These are phyloP conservation scores for Adansonia gregorii DNA, from an alignment of 441 rosid genomes.

Conservation along the genomic window DNA sequence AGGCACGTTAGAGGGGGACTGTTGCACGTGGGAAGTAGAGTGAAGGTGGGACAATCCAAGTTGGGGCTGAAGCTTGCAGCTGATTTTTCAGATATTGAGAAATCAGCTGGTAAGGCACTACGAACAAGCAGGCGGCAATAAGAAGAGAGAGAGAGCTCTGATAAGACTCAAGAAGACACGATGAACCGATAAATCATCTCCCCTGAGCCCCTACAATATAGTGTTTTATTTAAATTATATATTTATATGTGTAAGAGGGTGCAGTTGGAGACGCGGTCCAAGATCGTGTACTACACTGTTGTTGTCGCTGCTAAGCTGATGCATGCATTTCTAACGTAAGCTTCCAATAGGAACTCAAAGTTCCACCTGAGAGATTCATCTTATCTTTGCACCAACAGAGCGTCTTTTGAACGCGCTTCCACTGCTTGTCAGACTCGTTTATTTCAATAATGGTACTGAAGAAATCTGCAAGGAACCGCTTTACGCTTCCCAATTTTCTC, in stretches of 20 bases:
- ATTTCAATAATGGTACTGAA: too few relatives aligned
- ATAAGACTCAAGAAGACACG: conserved; percentile 13
- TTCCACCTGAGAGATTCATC: not conserved
- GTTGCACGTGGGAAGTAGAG: conserved; percentile 28
- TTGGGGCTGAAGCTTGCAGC: not conserved
- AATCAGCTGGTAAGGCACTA: not conserved
- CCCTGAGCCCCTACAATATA: too few relatives aligned
- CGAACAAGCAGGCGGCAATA: not conserved
- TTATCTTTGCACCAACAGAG: not conserved
- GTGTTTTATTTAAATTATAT: too few relatives aligned
- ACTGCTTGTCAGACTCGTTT: not conserved
- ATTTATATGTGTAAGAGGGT: too few relatives aligned
- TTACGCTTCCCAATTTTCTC: not conserved
- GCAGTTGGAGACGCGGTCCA: conserved; percentile 20
- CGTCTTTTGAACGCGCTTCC: not conserved
- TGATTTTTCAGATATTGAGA: not conserved
- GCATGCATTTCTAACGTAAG: conserved; percentile 28
- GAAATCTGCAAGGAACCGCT: not conserved
- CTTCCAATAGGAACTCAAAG: not conserved
- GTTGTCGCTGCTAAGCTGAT: conserved; percentile 23
- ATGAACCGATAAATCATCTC: not conserved
- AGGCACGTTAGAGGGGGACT: conserved; percentile 17
- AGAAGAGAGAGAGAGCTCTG: not conserved
- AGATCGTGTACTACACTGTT: conserved; percentile 30
- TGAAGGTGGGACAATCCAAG: not conserved